These are phyloP conservation scores for Saussurea involucrata DNA, from an alignment of 129 eudicot genomes.

Conservation along the genomic window DNA sequence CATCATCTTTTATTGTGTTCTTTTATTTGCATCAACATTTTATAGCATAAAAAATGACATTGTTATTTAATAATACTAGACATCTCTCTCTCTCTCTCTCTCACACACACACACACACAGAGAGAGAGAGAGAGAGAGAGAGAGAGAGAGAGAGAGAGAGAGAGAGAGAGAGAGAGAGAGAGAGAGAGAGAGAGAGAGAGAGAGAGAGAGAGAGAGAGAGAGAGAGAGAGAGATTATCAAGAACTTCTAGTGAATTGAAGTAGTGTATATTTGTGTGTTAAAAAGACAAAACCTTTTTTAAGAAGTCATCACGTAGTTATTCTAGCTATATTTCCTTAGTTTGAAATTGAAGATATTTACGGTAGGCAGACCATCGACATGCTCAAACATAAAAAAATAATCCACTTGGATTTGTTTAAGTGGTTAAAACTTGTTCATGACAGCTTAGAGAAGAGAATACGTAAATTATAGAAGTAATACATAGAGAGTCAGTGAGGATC, in stretches of 20 bases:
- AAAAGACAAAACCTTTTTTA: not conserved
- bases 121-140: not conserved
- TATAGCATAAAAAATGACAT: too few species aligned
- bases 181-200: not conserved
- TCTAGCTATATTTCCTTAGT: too few species aligned
- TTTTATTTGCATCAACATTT: too few species aligned
- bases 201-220: not conserved
- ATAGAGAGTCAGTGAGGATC: not conserved
- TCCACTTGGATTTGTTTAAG: not conserved
- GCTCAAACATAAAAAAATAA: not conserved
- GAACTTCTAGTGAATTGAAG: not conserved
- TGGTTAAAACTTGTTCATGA: not conserved
- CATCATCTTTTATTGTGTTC: too few species aligned
- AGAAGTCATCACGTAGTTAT: not conserved
- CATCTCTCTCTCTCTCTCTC: too few species aligned
- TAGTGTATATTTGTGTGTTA: not conserved
- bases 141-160: not conserved
- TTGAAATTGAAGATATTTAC: not conserved
- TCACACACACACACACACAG: too few species aligned
- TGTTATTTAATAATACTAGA: not conserved
- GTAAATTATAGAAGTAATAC: not conserved
- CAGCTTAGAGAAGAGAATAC: not conserved
- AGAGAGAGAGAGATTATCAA: too few species aligned
- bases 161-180: not conserved
- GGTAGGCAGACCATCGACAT: not conserved